Percentiles rank a stretch among this genome's conserved stretches.
Evolutionary conservation across 192 early-diverging fungal species (phyloP).

Genomic region (Rhizophagus prolifer): DNA sequence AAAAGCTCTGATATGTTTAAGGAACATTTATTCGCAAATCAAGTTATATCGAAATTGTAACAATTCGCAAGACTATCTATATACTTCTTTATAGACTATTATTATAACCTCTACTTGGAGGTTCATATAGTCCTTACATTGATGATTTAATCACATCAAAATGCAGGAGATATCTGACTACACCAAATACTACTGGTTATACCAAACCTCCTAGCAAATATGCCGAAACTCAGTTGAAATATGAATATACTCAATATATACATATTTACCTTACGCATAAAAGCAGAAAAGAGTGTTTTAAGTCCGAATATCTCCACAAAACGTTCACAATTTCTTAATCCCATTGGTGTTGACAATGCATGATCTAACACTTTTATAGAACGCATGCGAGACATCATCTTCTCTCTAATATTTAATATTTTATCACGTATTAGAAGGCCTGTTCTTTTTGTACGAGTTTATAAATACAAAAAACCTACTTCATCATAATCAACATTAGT

Average conservation of each 20-base stretch:
- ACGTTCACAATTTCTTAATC: slow-evolving; percentile 55
- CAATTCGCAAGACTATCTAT: no score
- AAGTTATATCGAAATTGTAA: no score
- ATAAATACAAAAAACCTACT: slow-evolving; percentile 43
- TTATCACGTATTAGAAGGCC: background rate
- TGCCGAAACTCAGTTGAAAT: background rate
- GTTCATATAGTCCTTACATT: no score
- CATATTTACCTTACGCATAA: slow-evolving; percentile 68
- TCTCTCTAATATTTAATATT: slow-evolving; percentile 52
- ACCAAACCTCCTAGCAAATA: no score
- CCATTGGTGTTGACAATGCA: slow-evolving; percentile 58
- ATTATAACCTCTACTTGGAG: no score
- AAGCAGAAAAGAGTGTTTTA: slow-evolving; percentile 81
- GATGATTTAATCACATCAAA: no score
- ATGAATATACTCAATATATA: background rate
- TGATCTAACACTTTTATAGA: slow-evolving; percentile 88
- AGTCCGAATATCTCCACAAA: slow-evolving; percentile 85
- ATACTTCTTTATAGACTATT: no score
- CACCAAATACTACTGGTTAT: no score
- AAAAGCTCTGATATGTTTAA: no score
- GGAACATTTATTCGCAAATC: no score
- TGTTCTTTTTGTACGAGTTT: background rate
- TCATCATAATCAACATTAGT: slow-evolving; percentile 86
- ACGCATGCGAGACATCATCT: slow-evolving; percentile 74
- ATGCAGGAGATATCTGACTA: no score